These are phyloP conservation scores for Mycena venus DNA, from an alignment of 768 basidiomycete genomes.

Conservation along the genomic window DNA sequence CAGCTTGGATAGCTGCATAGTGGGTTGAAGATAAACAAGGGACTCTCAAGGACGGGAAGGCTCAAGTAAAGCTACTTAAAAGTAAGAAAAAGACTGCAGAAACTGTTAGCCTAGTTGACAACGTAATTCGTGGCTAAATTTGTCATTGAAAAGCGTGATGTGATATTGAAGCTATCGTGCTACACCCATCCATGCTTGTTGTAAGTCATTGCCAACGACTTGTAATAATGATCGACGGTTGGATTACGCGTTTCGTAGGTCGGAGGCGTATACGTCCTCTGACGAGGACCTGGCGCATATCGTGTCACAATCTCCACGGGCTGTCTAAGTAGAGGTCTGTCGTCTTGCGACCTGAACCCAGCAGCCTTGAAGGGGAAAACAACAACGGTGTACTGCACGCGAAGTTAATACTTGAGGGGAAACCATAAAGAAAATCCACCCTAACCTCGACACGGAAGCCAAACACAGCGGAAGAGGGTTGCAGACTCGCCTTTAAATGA, in stretches of 20 bases:
- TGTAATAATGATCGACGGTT: conserved; percentile 25
- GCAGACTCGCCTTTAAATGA: conserved; percentile 4
- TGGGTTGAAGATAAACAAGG: too few species aligned
- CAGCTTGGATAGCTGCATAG: too few species aligned
- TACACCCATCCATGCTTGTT: too few species aligned
- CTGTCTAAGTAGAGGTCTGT: neutral
- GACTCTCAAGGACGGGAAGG: too few species aligned
- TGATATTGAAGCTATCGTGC: too few species aligned
- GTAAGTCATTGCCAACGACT: too few species aligned
- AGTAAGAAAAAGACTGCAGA: too few species aligned
- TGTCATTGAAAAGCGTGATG: too few species aligned
- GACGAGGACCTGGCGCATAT: conserved; percentile 18
- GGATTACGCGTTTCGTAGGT: conserved; percentile 13
- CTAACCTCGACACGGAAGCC: conserved; percentile 17
- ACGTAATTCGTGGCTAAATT: too few species aligned
- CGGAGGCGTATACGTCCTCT: too few species aligned
- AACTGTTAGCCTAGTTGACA: too few species aligned
- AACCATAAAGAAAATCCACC: neutral
- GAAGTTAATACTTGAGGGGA: neutral
- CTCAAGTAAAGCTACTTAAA: too few species aligned
- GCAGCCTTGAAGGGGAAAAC: conserved; percentile 28
- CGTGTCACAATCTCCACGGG: conserved; percentile 22
- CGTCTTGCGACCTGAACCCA: conserved; percentile 17
- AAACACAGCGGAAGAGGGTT: conserved; percentile 8
- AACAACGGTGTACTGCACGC: conserved; percentile 22